These are phyloP conservation scores for Cordyceps tenuipes DNA, from an alignment of 2,329 filamentous ascomycete genomes.

Conservation along the genomic window DNA sequence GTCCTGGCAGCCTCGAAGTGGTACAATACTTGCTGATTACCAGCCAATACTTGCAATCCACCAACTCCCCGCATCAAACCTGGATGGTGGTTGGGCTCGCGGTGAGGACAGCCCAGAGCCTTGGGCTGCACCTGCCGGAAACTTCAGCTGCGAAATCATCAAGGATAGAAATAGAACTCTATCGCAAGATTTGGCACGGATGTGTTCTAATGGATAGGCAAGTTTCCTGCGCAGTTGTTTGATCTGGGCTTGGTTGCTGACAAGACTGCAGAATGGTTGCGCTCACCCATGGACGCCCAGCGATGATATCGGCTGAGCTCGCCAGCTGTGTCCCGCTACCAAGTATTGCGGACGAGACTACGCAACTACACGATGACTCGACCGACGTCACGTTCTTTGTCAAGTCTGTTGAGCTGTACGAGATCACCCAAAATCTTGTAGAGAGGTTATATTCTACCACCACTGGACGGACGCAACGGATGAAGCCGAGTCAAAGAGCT, in stretches of 20 bases:
- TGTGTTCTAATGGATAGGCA: slow-evolving; percentile 32
- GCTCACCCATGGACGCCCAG: slow-evolving; percentile 27
- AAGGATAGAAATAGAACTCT: slow-evolving; percentile 19
- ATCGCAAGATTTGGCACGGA: slow-evolving; percentile 28
- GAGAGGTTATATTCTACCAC: slow-evolving; percentile 21
- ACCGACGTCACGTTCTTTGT: slow-evolving; percentile 25
- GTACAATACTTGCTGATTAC: slow-evolving; percentile 40
- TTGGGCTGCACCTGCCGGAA: slow-evolving; percentile 36
- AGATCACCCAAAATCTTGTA: slow-evolving; percentile 27
- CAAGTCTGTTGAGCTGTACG: slow-evolving; percentile 28
- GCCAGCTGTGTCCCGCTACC: slow-evolving; percentile 23
- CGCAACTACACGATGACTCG: not conserved
- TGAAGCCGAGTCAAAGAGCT: not conserved
- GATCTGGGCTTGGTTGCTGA: not conserved
- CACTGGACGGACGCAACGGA: slow-evolving; percentile 8
- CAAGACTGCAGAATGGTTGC: slow-evolving; percentile 23
- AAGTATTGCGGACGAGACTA: not conserved
- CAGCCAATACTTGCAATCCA: slow-evolving; percentile 41
- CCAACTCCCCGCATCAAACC: slow-evolving; percentile 37
- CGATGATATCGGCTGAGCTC: slow-evolving; percentile 25
- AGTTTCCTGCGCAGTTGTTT: not conserved
- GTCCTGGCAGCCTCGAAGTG: slow-evolving; percentile 32
- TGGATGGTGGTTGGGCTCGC: slow-evolving; percentile 41
- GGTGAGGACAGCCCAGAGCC: slow-evolving; percentile 36
- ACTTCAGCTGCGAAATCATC: slow-evolving; percentile 22